Percentiles rank a stretch among this genome's conserved stretches.
Evolutionary conservation across 1,284 basidiomycete species (phyloP).

Genomic region (Pseudozyma sp.): DNA sequence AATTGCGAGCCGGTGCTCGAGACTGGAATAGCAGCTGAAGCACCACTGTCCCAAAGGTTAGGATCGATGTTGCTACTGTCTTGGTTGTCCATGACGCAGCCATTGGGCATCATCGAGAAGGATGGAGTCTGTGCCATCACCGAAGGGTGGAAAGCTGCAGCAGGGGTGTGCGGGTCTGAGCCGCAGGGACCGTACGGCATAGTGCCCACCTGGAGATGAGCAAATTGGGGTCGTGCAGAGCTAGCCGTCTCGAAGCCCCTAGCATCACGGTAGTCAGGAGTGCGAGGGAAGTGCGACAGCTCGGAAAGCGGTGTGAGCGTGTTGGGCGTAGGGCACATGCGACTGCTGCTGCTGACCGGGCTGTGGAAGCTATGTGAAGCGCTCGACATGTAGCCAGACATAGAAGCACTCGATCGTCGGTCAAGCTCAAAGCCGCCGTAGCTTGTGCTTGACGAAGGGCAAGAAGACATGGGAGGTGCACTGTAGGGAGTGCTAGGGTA

Average conservation of each 20-base stretch:
- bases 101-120: slow-evolving; percentile 21
- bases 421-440: slow-evolving; percentile 21
- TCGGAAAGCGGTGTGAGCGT: slow-evolving; percentile 35
- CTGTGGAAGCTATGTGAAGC: slow-evolving; percentile 26
- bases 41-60: slow-evolving; percentile 20
- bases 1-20: slow-evolving; percentile 20
- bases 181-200: slow-evolving; percentile 19
- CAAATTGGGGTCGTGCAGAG: slow-evolving; percentile 18
- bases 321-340: slow-evolving; percentile 26
- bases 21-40: slow-evolving; percentile 7
- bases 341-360: slow-evolving; percentile 21
- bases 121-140: slow-evolving; percentile 3
- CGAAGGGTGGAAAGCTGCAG: slow-evolving; percentile 8
- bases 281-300: slow-evolving; percentile 32
- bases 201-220: slow-evolving; percentile 28
- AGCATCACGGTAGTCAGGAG: slow-evolving; percentile 30
- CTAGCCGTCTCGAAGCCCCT: slow-evolving; percentile 13
- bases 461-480: slow-evolving; percentile 33
- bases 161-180: slow-evolving; percentile 4
- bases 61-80: slow-evolving; percentile 24
- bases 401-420: slow-evolving; percentile 24
- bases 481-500: slow-evolving; percentile 33
- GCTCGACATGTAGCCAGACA: slow-evolving; percentile 30
- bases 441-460: slow-evolving; percentile 28
- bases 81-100: slow-evolving; percentile 11